phyloP scores from a whole-genome alignment of 208 protist genomes.

The Crithidia sp. region DNA sequence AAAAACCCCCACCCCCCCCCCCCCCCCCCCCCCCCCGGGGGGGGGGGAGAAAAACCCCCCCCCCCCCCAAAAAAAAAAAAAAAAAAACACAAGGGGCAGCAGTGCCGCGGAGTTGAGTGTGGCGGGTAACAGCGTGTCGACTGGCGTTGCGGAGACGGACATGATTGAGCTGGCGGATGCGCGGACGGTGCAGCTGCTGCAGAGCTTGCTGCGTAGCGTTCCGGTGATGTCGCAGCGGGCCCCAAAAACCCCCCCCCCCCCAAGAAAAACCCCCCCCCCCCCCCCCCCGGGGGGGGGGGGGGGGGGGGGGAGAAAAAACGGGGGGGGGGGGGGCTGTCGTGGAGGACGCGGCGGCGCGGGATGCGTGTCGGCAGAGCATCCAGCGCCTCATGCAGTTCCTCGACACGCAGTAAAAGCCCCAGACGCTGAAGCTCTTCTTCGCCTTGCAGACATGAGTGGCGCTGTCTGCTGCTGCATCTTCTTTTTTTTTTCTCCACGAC shows the following conservation, averaged over 20 bases:
- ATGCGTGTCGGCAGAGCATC: conserved; percentile 22
- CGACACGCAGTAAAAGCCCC: conserved; percentile 10
- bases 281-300: no score
- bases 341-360: conserved; percentile 11
- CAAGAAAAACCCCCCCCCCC: no score
- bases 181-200: conserved; percentile 28
- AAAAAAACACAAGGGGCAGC: no score
- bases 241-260: neutral
- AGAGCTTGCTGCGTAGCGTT: conserved; percentile 22
- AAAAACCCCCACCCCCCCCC: no score
- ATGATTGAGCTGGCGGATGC: conserved; percentile 27
- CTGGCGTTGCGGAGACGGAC: neutral
- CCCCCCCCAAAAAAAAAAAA: no score
- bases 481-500: neutral
- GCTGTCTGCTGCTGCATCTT: neutral
- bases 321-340: no score
- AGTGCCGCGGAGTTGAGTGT: neutral
- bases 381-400: conserved; percentile 40
- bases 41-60: no score
- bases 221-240: neutral
- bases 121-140: no score
- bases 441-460: neutral
- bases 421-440: neutral
- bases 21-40: no score
- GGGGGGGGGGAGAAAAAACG: no score